These are phyloP conservation scores for Capsicum chinense DNA, from an alignment of 257 asterid genomes.

Conservation along the genomic window DNA sequence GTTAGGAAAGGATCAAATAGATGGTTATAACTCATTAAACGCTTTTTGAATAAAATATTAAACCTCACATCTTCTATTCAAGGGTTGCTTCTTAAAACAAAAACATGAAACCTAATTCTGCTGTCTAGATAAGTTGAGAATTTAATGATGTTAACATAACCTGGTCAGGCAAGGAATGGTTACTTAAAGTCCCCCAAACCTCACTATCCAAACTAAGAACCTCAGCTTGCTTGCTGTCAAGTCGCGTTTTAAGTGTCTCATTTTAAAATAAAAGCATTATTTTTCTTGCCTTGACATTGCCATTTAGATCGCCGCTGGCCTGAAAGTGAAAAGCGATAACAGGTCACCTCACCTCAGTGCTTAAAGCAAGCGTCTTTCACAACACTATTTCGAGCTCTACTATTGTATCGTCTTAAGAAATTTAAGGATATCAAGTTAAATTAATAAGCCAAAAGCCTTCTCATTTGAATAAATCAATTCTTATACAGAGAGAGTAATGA, in stretches of 20 bases:
- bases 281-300: not conserved
- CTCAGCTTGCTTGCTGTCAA: slow-evolving; percentile 45
- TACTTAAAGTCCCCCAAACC: slow-evolving; percentile 43
- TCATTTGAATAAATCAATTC: slow-evolving; percentile 8
- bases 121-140: slow-evolving; percentile 1
- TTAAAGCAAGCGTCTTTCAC: not conserved
- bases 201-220: slow-evolving; percentile 46
- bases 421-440: not conserved
- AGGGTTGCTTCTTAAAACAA: slow-evolving; percentile 22
- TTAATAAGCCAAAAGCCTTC: not conserved
- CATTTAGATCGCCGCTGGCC: not conserved
- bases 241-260: not conserved
- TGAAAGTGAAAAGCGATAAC: not conserved
- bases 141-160: slow-evolving; percentile 27
- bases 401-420: not conserved
- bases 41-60: not conserved
- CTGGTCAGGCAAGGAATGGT: slow-evolving; percentile 27
- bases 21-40: not conserved
- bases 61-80: slow-evolving; percentile 5
- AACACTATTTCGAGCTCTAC: not conserved
- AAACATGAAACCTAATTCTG: slow-evolving; percentile 23
- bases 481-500: slow-evolving; percentile 11
- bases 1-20: slow-evolving; percentile 12
- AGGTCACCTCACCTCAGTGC: not conserved
- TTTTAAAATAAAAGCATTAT: too few species aligned